phyloP scores from a whole-genome alignment of 2,329 filamentous ascomycete species.

The Cadophora sp. region DNA sequence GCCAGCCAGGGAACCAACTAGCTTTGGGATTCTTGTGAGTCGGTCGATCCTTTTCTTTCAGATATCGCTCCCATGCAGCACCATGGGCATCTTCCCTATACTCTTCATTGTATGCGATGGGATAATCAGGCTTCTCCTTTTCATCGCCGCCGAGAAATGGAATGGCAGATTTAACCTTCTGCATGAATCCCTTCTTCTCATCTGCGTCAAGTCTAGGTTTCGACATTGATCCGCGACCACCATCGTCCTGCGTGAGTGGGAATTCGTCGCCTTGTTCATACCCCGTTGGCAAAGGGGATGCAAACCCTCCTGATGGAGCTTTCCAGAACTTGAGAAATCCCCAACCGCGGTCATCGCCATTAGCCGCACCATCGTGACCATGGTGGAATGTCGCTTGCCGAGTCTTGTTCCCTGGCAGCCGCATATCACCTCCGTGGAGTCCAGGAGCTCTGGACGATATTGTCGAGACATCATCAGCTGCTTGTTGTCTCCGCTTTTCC shows the following conservation, averaged over 20 bases:
- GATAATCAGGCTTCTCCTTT: slow-evolving; percentile 56
- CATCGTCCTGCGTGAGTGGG: slow-evolving; percentile 49
- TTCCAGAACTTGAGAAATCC: slow-evolving; percentile 72
- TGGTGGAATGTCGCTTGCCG: slow-evolving; percentile 30
- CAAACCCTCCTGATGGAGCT: slow-evolving; percentile 64
- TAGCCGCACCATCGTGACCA: slow-evolving; percentile 33
- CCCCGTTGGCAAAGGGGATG: slow-evolving; percentile 66
- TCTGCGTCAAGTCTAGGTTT: slow-evolving; percentile 30
- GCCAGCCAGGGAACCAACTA: slow-evolving; percentile 65
- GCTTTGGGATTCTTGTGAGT: slow-evolving; percentile 78
- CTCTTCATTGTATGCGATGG: slow-evolving; percentile 65
- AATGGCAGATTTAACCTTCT: slow-evolving; percentile 56
- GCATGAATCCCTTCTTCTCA: slow-evolving; percentile 56
- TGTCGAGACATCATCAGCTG: slow-evolving; percentile 22
- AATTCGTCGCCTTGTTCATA: slow-evolving; percentile 49
- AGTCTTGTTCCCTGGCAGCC: slow-evolving; percentile 38
- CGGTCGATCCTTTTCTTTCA: slow-evolving; percentile 82
- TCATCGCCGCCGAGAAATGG: slow-evolving; percentile 50
- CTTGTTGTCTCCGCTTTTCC: slow-evolving; percentile 26
- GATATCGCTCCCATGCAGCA: slow-evolving; percentile 82
- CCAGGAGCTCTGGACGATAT: slow-evolving; percentile 22
- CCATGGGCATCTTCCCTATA: slow-evolving; percentile 66
- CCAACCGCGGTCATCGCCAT: slow-evolving; percentile 20
- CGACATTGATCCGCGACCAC: slow-evolving; percentile 11
- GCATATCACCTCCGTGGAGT: slow-evolving; percentile 23